Evolutionary conservation across 1,284 basidiomycete genomes (phyloP).

Genomic region (Moesziomyces antarcticus): DNA sequence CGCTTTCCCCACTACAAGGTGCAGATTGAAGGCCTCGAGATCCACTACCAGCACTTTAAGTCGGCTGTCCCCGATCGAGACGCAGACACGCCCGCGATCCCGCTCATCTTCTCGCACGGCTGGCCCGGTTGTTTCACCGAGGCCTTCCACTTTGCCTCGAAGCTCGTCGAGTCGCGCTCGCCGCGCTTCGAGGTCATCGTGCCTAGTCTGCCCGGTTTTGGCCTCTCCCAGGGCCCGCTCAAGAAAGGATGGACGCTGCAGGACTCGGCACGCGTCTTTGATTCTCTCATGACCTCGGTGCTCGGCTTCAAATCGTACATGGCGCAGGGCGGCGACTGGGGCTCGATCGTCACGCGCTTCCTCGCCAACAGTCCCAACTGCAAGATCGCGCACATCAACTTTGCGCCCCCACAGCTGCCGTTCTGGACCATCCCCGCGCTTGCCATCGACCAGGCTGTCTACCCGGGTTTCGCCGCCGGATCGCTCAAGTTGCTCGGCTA

Average conservation of each 20-base stretch:
- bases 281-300: slow-evolving; percentile 55
- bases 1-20: slow-evolving; percentile 41
- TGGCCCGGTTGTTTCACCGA: slow-evolving; percentile 59
- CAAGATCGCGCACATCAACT: slow-evolving; percentile 56
- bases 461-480: slow-evolving; percentile 5
- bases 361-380: slow-evolving; percentile 46
- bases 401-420: slow-evolving; percentile 39
- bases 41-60: slow-evolving; percentile 55
- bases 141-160: slow-evolving; percentile 31
- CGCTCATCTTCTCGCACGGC: slow-evolving; percentile 57
- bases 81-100: slow-evolving; percentile 40
- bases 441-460: slow-evolving; percentile 21
- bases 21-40: slow-evolving; percentile 45
- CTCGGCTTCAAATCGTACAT: slow-evolving; percentile 48
- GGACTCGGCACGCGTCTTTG: slow-evolving; percentile 47
- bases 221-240: slow-evolving; percentile 41
- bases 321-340: slow-evolving; percentile 61
- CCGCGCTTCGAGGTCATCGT: slow-evolving; percentile 58
- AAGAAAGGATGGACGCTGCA: slow-evolving; percentile 45
- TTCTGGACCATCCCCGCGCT: slow-evolving; percentile 28
- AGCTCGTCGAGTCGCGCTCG: slow-evolving; percentile 25
- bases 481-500: slow-evolving; percentile 30
- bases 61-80: slow-evolving; percentile 19
- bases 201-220: slow-evolving; percentile 58
- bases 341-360: slow-evolving; percentile 47